phyloP scores from a whole-genome alignment of 805 yeast species.

The Kregervanrija fluxuum region DNA sequence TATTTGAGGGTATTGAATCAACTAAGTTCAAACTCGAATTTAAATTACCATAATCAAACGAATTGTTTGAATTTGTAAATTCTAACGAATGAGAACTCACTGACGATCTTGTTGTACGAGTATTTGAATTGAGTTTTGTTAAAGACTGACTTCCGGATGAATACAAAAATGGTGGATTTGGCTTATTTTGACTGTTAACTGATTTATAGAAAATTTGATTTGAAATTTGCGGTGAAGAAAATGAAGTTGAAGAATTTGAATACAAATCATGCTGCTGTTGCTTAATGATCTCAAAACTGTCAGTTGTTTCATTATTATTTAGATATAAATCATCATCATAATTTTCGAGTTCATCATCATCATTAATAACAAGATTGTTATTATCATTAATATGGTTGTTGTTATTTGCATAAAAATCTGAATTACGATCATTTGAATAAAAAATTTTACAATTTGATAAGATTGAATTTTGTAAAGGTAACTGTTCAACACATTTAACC shows the following conservation, averaged over 20 bases:
- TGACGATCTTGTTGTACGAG: too few species aligned
- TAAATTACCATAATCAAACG: too few species aligned
- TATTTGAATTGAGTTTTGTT: too few species aligned
- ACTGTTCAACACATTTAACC: conserved; percentile 35
- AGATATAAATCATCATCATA: too few species aligned
- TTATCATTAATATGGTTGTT: background rate
- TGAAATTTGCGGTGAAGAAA: conserved; percentile 18
- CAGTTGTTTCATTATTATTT: too few species aligned
- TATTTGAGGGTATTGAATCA: conserved; percentile 7
- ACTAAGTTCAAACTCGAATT: too few species aligned
- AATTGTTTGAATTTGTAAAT: too few species aligned
- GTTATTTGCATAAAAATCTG: background rate
- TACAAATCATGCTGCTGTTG: conserved; percentile 12
- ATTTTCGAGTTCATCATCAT: background rate
- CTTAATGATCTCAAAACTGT: too few species aligned
- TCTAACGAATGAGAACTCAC: background rate
- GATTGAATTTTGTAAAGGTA: conserved; percentile 19
- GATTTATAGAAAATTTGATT: conserved; percentile 1
- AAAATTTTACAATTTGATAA: conserved; percentile 20
- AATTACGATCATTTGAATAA: conserved; percentile 21
- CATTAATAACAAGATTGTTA: conserved; percentile 1
- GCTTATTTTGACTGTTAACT: too few species aligned
- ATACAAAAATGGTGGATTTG: too few species aligned
- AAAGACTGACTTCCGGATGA: too few species aligned
- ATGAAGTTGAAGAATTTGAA: conserved; percentile 22